A percentile compares a stretch with the other conserved stretches of the same genome.
Conservation (phyloP, 768 basidiomycete species). For the Xanthoconium purpureum region DNA sequence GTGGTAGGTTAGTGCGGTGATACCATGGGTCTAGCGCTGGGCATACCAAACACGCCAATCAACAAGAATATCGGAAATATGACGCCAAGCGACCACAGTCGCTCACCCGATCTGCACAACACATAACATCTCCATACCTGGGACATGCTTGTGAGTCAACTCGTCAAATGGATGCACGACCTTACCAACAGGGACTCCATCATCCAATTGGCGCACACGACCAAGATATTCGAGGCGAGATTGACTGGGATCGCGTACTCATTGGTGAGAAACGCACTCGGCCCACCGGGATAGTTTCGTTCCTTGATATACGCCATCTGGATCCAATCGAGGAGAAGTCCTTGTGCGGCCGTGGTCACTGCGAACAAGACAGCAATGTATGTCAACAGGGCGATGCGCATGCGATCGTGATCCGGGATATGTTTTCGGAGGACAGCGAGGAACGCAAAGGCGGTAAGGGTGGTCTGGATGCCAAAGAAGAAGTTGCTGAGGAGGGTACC, state of each 20-base stretch:
- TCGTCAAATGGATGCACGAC: neutral
- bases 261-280: conserved; percentile 16
- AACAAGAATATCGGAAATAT: conserved; percentile 38
- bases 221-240: neutral
- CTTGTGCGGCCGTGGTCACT: conserved; percentile 17
- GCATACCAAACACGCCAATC: conserved; percentile 41
- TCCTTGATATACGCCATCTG: conserved; percentile 27
- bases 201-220: conserved; percentile 7
- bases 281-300: conserved; percentile 30
- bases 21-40: too few relatives aligned
- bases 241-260: conserved; percentile 8
- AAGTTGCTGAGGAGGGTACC: neutral
- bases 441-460: too few relatives aligned
- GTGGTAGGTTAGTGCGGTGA: too few relatives aligned
- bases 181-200: conserved; percentile 7
- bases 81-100: conserved; percentile 27
- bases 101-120: conserved; percentile 41
- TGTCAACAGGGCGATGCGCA: neutral
- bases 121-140: conserved; percentile 49
- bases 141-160: neutral
- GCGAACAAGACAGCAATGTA: conserved; percentile 2
- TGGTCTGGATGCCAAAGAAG: too few relatives aligned
- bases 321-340: conserved; percentile 13
- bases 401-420: conserved; percentile 2
- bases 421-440: neutral